Evolutionary conservation across 2,329 filamentous ascomycete genomes (phyloP), one percentile per base, ranked within the genome.

Genomic region (Sarocladium strictum): DNA sequence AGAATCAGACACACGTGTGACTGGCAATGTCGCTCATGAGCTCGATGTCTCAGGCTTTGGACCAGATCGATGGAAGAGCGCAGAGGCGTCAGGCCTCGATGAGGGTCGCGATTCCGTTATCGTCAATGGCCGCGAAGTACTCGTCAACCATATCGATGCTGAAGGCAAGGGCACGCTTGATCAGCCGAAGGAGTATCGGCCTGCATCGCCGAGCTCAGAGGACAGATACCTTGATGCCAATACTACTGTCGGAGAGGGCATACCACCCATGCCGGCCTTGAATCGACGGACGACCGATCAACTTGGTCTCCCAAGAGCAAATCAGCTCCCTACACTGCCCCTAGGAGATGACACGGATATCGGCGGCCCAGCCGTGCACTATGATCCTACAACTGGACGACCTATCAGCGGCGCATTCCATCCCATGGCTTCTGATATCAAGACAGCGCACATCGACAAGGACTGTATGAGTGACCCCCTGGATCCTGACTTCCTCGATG

Each of bases 381-480:
- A 75, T 29, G 81, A 84, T 52, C 60, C 67, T 10, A 71, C 76
- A 27, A 72, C 72, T 15, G 80, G 79, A 27, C 79, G 78, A 40
- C 72, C 76, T 11, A 68, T 64, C 10, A 67, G 68, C 24, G 69
- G 71, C 23, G 61, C 66, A 21, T 70, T 81, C 53, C 79, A 83
- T 69, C 76, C 77, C 9, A 68, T 83, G 59, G 73, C 80, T 50
- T 73, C 84, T 9, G 89, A 94, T 55, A 85, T 97, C 62, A 81
- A 82, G 56, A 81, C 79, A 19, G 89, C 90, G 0, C 74, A 81
- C 32, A 81, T 99, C 24, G 84, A 90, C 58, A 89, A 92, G 62
- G 89, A 97, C 67, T 97, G 93, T 71, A 99, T 99, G 91, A 82
- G 80, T 15, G 94, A 99, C 69, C 94, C 95, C 0, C 72, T 99